phyloP scores from a whole-genome alignment of 192 early-diverging fungal species.

The Chytriomyces sp. region DNA sequence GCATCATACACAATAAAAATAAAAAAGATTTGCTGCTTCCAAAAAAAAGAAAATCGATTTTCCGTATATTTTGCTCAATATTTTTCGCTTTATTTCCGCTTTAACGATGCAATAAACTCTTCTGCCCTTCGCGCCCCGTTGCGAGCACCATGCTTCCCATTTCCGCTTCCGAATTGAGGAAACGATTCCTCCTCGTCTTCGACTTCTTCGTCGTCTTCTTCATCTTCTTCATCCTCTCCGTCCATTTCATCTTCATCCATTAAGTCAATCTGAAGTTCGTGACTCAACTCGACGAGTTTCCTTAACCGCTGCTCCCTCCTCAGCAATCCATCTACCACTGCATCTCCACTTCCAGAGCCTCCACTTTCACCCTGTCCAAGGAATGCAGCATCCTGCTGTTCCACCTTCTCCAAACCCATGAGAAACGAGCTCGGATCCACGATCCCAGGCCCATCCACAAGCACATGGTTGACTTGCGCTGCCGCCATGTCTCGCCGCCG shows the following conservation, averaged over 20 bases:
- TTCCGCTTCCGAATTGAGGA: neutral
- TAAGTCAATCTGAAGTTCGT: constrained; percentile 25
- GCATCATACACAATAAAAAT: no score
- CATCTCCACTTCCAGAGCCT: neutral
- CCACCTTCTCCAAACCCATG: constrained; percentile 4
- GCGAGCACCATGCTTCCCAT: neutral
- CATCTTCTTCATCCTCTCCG: constrained; percentile 6
- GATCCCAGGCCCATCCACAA: constrained; percentile 22
- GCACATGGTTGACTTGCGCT: constrained; percentile 13
- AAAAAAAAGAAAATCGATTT: no score
- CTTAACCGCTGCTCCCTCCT: constrained; percentile 25
- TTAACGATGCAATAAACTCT: constrained; percentile 19
- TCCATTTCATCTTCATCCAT: constrained; percentile 26
- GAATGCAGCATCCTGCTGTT: neutral
- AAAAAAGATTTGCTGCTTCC: no score
- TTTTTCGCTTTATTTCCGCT: neutral
- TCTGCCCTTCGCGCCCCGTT: constrained; percentile 24
- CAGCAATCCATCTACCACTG: constrained; percentile 6
- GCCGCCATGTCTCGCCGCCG: neutral
- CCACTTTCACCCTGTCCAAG: neutral
- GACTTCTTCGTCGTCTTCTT: constrained; percentile 12
- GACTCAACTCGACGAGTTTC: constrained; percentile 24
- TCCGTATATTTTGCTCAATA: no score
- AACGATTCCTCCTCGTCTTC: neutral
- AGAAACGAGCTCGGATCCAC: constrained; percentile 27